Conservation (phyloP, 2,329 filamentous ascomycete species). For the Dactylellina drechsleri region DNA sequence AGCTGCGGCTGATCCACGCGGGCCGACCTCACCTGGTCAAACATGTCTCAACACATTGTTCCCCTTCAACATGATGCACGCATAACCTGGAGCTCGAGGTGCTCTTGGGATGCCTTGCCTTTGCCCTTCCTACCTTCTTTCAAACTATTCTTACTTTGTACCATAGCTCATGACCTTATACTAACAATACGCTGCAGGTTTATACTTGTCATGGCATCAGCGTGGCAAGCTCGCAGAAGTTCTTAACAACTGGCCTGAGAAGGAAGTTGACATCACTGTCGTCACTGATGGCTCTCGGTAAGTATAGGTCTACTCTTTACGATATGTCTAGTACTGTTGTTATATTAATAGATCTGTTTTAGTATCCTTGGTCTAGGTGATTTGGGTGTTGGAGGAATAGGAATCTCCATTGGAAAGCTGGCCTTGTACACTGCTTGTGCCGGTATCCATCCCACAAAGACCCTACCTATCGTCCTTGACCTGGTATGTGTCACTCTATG, state of each 20-base stretch:
- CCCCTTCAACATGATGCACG: no score
- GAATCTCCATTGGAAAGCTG: constrained; percentile 96
- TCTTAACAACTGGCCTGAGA: constrained; percentile 90
- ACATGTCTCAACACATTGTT: constrained; percentile 48
- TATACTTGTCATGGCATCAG: constrained; percentile 94
- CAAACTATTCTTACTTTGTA: neutral
- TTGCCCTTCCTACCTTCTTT: neutral
- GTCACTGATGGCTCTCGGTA: constrained; percentile 90
- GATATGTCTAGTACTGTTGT: neutral
- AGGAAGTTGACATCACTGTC: constrained; percentile 91
- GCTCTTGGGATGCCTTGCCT: neutral
- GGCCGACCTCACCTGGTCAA: constrained; percentile 53
- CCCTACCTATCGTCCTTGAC: constrained; percentile 75
- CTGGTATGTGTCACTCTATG: constrained; percentile 37
- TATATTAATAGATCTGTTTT: neutral
- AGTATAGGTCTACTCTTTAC: neutral
- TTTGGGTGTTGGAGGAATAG: constrained; percentile 95
- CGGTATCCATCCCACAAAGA: constrained; percentile 90
- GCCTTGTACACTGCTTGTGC: constrained; percentile 94
- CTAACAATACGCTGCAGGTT: constrained; percentile 17
- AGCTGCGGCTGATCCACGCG: constrained; percentile 23
- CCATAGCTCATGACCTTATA: neutral
- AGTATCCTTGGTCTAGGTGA: constrained; percentile 85
- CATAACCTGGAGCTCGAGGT: constrained; percentile 7
- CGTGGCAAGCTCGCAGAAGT: constrained; percentile 88